Evolutionary conservation across 805 yeast species (phyloP).

Genomic region (Jamesozyma piceae): DNA sequence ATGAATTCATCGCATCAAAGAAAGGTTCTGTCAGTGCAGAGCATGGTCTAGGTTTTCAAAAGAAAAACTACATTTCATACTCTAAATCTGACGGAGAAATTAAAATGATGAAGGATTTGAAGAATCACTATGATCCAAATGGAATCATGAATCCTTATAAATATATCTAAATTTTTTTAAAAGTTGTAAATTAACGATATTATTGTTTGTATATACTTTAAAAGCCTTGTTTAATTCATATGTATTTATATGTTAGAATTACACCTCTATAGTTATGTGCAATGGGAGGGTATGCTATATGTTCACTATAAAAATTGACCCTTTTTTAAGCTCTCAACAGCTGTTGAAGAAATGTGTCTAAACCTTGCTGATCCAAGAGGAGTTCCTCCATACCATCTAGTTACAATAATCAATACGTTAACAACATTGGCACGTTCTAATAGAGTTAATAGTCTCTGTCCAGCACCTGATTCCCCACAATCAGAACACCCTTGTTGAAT

Average conservation of each 20-base stretch:
- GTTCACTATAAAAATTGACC: constrained; percentile 32
- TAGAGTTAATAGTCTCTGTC: constrained; percentile 46
- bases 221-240: not conserved
- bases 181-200: no score
- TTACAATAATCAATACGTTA: constrained; percentile 57
- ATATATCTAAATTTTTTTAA: constrained; percentile 51
- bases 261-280: no score
- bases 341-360: constrained; percentile 52
- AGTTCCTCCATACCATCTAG: constrained; percentile 76
- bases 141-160: constrained; percentile 92
- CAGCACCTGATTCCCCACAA: constrained; percentile 72
- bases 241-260: constrained; percentile 2
- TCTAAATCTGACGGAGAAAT: constrained; percentile 69
- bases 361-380: constrained; percentile 67
- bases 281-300: no score
- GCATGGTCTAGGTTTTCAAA: constrained; percentile 95
- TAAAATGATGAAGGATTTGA: constrained; percentile 64
- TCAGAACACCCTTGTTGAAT: constrained; percentile 54
- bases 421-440: constrained; percentile 40
- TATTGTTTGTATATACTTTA: not conserved
- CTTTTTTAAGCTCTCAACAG: constrained; percentile 39
- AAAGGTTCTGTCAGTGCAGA: constrained; percentile 93
- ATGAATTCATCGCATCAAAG: constrained; percentile 66
- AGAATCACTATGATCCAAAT: constrained; percentile 80
- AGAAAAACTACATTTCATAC: constrained; percentile 81